Evolutionary conservation across 169 alveolate genomes (phyloP).

Genomic region (Cryptosporidium canis): DNA sequence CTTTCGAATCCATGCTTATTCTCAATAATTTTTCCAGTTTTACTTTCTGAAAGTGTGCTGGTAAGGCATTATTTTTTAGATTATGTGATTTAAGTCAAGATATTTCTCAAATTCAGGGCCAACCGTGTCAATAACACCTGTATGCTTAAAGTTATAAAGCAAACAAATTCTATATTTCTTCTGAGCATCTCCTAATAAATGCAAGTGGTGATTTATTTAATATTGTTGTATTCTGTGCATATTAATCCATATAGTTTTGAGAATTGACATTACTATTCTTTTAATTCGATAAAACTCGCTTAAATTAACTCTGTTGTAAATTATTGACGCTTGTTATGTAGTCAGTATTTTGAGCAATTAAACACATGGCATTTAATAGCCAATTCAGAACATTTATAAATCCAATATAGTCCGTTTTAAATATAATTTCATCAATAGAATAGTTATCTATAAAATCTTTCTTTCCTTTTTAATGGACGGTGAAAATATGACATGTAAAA

Average conservation of each 20-base stretch:
- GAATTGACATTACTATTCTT: constrained; percentile 3
- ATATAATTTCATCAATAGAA: constrained; percentile 20
- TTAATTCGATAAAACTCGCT: constrained; percentile 34
- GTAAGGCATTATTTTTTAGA: not conserved
- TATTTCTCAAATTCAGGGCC: constrained; percentile 43
- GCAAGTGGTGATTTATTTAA: not conserved
- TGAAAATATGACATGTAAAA: constrained; percentile 14
- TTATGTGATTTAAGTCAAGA: constrained; percentile 17
- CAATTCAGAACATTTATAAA: not conserved
- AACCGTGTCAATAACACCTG: constrained; percentile 8
- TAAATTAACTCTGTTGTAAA: not conserved
- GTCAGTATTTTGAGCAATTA: not conserved
- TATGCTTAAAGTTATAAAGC: constrained; percentile 8
- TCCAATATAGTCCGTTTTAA: constrained; percentile 19
- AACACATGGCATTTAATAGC: not conserved
- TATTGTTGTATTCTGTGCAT: constrained; percentile 30
- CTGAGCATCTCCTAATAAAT: constrained; percentile 14
- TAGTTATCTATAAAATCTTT: not conserved
- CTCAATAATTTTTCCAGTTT: no score
- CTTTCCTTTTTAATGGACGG: not conserved
- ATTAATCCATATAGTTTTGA: constrained; percentile 36
- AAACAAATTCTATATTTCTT: constrained; percentile 12
- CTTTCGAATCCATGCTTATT: no score
- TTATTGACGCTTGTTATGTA: constrained; percentile 52
- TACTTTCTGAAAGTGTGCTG: not conserved